These are phyloP conservation scores for Skeletonema potamos DNA, from an alignment of 108 stramenopile species.

Conservation along the genomic window DNA sequence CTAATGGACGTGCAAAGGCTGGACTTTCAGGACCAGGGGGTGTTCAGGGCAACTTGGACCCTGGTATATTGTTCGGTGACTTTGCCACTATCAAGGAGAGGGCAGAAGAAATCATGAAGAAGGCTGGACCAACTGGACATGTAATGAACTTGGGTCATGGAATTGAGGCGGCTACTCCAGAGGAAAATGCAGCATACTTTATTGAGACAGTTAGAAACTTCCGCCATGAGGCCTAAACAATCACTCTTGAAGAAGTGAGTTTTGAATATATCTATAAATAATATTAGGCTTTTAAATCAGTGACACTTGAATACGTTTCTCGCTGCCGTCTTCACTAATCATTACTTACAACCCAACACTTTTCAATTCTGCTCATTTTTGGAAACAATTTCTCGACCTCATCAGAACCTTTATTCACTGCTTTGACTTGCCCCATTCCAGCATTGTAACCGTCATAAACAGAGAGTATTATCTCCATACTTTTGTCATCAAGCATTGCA, in stretches of 20 bases:
- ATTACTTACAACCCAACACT: conserved; percentile 30
- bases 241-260: not conserved
- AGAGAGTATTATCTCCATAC: conserved; percentile 31
- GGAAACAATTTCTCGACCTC: conserved; percentile 40
- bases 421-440: conserved; percentile 40
- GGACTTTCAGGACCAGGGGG: conserved; percentile 74
- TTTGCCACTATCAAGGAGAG: conserved; percentile 93
- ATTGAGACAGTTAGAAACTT: conserved; percentile 94
- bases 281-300: not conserved
- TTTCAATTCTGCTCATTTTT: conserved; percentile 44
- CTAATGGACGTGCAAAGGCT: conserved; percentile 59
- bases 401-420: conserved; percentile 29
- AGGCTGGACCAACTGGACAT: conserved; percentile 89
- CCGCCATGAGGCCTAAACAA: conserved; percentile 65
- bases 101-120: conserved; percentile 90
- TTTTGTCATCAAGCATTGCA: conserved; percentile 23
- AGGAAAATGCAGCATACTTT: conserved; percentile 95
- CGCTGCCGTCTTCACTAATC: not conserved
- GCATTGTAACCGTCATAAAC: conserved; percentile 35
- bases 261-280: not conserved
- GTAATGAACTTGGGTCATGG: conserved; percentile 99
- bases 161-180: conserved; percentile 94
- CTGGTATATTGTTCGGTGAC: conserved; percentile 86
- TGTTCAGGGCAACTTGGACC: conserved; percentile 97
- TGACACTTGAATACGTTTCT: not conserved